A percentile compares a stretch with the other conserved stretches of the same genome.
Evolutionary conservation across 768 basidiomycete genomes (phyloP).

Genomic region (Boletus tomentosulus): DNA sequence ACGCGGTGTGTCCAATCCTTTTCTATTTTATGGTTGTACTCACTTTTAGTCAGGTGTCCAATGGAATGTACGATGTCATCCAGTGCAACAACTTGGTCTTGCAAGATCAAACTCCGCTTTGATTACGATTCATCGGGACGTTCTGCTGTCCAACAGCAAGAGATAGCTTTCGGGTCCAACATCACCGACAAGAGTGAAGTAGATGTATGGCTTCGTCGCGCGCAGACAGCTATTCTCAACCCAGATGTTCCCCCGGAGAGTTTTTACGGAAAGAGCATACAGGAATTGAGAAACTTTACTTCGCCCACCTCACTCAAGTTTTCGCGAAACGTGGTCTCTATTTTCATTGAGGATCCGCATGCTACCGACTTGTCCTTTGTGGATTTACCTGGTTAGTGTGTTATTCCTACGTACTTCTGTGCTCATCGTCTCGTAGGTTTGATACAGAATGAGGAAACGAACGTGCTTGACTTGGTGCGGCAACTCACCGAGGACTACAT

Average conservation of each 20-base stretch:
- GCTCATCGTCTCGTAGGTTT: conserved; percentile 38
- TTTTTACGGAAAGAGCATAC: conserved; percentile 21
- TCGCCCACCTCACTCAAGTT: conserved; percentile 33
- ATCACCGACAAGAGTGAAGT: conserved; percentile 31
- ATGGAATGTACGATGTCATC: conserved; percentile 51
- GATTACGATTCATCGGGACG: conserved; percentile 31
- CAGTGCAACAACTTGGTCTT: conserved; percentile 37
- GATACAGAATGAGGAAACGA: conserved; percentile 49
- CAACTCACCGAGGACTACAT: conserved; percentile 48
- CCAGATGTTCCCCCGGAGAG: conserved; percentile 9
- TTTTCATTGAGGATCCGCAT: conserved; percentile 42
- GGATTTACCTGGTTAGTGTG: conserved; percentile 47
- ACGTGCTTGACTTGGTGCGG: conserved; percentile 43
- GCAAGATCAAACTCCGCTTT: conserved; percentile 41
- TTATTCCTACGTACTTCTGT: not conserved
- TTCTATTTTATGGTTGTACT: not conserved
- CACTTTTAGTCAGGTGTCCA: conserved; percentile 39
- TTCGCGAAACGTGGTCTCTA: conserved; percentile 48
- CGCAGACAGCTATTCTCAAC: conserved; percentile 43
- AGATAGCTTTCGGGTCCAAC: conserved; percentile 26
- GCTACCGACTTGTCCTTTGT: conserved; percentile 49
- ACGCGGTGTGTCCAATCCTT: conserved; percentile 39
- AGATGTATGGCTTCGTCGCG: conserved; percentile 43
- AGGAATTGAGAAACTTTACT: conserved; percentile 26
- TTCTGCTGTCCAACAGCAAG: conserved; percentile 3